Evolutionary conservation across 2,329 filamentous ascomycete genomes (phyloP).

Genomic region (Dothideomycetes sp.): DNA sequence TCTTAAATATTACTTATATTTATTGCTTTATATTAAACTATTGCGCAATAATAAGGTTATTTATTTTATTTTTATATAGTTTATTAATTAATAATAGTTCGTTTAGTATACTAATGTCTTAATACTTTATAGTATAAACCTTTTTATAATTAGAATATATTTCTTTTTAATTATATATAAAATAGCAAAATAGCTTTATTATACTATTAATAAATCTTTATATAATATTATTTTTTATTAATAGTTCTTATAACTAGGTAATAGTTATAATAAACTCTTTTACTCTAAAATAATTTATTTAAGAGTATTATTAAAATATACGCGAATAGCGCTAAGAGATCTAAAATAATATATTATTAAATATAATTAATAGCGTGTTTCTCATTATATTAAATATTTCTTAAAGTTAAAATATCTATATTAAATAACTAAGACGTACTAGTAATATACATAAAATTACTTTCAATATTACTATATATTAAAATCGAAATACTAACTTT

Average conservation of each 20-base stretch:
- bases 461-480: neutral
- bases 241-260: neutral
- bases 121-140: neutral
- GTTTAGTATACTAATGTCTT: neutral
- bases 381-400: neutral
- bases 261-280: neutral
- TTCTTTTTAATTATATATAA: neutral
- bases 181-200: neutral
- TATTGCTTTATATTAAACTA: too few relatives aligned
- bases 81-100: neutral
- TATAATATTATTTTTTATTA: neutral
- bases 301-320: neutral
- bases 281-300: neutral
- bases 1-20: neutral
- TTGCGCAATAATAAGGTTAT: neutral
- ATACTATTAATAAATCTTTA: constrained; percentile 1
- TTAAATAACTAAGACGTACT: neutral
- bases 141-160: neutral
- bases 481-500: too few relatives aligned
- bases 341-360: constrained; percentile 1
- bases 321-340: neutral
- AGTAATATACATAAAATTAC: neutral
- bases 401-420: neutral
- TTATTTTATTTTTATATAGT: neutral
- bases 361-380: neutral